phyloP scores from a whole-genome alignment of 2,329 filamentous ascomycete genomes.

The Fusarium pseudoanthophilum region DNA sequence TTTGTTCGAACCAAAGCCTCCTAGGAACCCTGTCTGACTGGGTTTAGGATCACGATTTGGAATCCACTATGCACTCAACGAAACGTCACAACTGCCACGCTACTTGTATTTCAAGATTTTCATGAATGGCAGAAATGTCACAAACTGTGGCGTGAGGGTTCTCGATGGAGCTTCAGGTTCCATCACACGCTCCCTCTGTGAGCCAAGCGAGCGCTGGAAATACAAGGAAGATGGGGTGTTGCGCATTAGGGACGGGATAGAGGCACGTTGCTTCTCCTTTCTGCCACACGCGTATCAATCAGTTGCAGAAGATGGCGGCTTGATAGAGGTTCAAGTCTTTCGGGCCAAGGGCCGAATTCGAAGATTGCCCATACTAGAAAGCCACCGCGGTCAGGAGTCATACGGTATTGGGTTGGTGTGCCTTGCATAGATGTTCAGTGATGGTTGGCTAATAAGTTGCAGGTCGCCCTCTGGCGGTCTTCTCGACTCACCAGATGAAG shows the following conservation, averaged over 20 bases:
- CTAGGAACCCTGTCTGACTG: constrained; percentile 1
- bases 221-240: constrained; percentile 51
- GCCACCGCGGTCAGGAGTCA: constrained; percentile 59
- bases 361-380: constrained; percentile 53
- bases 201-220: constrained; percentile 57
- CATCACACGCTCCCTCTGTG: constrained; percentile 60
- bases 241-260: constrained; percentile 54
- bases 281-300: constrained; percentile 52
- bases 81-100: constrained; percentile 47
- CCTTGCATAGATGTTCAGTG: not conserved
- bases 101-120: constrained; percentile 66
- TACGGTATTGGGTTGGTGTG: constrained; percentile 65
- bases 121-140: constrained; percentile 64
- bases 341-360: constrained; percentile 60
- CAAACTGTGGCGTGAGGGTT: constrained; percentile 63
- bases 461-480: constrained; percentile 66
- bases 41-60: constrained; percentile 62
- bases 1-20: not conserved
- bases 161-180: constrained; percentile 49
- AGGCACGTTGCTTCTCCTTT: constrained; percentile 64
- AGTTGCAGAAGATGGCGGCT: constrained; percentile 63
- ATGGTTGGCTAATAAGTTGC: constrained; percentile 12
- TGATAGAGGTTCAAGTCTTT: constrained; percentile 65
- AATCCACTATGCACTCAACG: constrained; percentile 59
- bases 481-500: constrained; percentile 61